These are phyloP conservation scores for Davidsoniella eucalypti DNA, from an alignment of 2,329 filamentous ascomycete species.

Conservation along the genomic window DNA sequence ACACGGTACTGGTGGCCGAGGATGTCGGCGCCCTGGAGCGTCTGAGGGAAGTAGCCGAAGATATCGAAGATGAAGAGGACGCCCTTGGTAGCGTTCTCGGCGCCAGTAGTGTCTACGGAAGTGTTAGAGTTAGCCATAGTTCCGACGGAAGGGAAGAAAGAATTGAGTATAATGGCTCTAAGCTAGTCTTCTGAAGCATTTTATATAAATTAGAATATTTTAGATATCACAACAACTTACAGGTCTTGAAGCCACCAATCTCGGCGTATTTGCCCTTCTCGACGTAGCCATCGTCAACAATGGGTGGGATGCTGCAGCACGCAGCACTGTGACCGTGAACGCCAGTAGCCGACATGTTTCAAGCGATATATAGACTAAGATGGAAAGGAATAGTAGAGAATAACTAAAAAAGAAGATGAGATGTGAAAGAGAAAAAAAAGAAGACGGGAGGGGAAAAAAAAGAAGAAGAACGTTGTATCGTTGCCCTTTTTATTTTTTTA, in stretches of 20 bases:
- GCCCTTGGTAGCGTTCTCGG: conserved; percentile 35
- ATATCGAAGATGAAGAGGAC: conserved; percentile 50
- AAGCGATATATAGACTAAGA: background rate
- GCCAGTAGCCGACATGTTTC: conserved; percentile 26
- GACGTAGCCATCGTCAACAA: conserved; percentile 40
- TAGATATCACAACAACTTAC: conserved; percentile 16
- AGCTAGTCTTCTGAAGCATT: no score
- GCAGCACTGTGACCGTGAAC: conserved; percentile 35
- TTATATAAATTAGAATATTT: background rate
- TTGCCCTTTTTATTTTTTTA: no score
- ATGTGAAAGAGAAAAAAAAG: no score
- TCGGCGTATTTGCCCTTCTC: conserved; percentile 39
- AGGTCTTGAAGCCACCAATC: conserved; percentile 38
- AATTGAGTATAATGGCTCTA: no score
- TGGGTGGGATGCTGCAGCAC: conserved; percentile 31
- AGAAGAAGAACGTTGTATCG: no score
- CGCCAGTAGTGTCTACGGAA: conserved; percentile 29
- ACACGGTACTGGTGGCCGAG: conserved; percentile 59
- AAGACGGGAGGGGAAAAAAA: no score
- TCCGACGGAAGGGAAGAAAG: background rate
- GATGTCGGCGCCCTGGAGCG: conserved; percentile 54
- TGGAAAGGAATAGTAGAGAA: background rate
- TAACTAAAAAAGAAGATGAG: background rate
- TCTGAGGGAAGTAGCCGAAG: conserved; percentile 55
- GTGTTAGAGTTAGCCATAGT: no score